Evolutionary conservation across 768 basidiomycete genomes (phyloP).

Genomic region (Boletus huronensis): DNA sequence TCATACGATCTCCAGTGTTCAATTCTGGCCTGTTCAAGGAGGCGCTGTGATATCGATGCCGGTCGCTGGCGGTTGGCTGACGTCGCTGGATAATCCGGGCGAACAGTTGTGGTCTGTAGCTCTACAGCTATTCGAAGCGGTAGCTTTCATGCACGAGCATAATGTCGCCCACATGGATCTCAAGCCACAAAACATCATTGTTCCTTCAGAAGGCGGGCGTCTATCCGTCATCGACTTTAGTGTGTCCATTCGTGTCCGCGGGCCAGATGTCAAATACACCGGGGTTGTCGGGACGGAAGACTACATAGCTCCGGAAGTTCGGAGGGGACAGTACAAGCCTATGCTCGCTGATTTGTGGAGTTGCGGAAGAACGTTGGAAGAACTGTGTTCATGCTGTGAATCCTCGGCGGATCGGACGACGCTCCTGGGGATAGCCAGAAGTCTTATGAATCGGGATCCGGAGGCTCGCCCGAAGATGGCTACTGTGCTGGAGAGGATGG

Average conservation of each 20-base stretch:
- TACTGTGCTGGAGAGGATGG: neutral
- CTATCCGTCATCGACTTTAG: neutral
- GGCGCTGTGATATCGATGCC: neutral
- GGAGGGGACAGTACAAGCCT: neutral
- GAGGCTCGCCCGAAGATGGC: neutral
- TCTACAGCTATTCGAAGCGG: too few species aligned
- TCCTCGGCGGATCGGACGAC: neutral
- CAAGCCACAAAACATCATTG: neutral
- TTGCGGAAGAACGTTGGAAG: neutral
- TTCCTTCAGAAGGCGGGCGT: neutral
- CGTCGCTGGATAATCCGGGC: too few species aligned
- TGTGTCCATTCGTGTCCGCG: neutral
- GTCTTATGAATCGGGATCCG: neutral
- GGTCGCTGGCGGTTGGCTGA: too few species aligned
- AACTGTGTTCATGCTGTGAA: neutral
- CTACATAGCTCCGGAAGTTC: too few species aligned
- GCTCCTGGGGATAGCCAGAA: neutral
- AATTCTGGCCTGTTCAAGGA: slow-evolving; percentile 1
- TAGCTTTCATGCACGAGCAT: neutral
- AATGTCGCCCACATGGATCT: neutral
- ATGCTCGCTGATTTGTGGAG: neutral
- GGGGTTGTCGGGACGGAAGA: neutral
- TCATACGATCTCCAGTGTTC: slow-evolving; percentile 6
- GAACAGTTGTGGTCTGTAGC: too few species aligned
- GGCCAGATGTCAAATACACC: neutral